Evolutionary conservation across 2,329 filamentous ascomycete species (phyloP).

Genomic region (Hypoxylon sp.): DNA sequence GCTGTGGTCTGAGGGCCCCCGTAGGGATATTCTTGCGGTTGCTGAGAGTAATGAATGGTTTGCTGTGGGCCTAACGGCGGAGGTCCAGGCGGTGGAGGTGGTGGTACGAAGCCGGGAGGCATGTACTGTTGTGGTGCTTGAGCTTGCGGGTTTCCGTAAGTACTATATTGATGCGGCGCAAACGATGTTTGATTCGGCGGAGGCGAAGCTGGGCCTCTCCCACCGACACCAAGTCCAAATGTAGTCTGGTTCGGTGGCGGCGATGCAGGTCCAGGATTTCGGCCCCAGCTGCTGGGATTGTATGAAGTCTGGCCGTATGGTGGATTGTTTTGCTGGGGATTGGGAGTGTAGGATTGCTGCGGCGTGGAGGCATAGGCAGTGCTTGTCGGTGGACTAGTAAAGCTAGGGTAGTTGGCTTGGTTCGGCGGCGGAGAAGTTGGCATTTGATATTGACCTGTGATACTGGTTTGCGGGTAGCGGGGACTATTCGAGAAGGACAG

Average conservation of each 20-base stretch:
- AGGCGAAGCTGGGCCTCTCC: constrained; percentile 63
- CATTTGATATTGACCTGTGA: constrained; percentile 69
- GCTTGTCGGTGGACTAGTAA: constrained; percentile 57
- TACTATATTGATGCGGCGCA: constrained; percentile 60
- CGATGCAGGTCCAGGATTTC: constrained; percentile 65
- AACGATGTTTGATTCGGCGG: constrained; percentile 61
- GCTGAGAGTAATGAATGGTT: constrained; percentile 66
- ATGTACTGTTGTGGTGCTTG: constrained; percentile 60
- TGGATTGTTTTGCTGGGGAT: constrained; percentile 57
- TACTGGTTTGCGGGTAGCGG: constrained; percentile 67
- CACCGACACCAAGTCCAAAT: constrained; percentile 52
- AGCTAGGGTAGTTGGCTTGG: constrained; percentile 60
- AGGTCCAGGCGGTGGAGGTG: constrained; percentile 72
- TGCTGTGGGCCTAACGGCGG: constrained; percentile 73
- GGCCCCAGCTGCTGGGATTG: constrained; percentile 70
- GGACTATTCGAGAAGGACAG: constrained; percentile 61
- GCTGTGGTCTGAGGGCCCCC: constrained; percentile 44
- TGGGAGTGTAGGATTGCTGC: constrained; percentile 51
- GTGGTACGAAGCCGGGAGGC: constrained; percentile 70
- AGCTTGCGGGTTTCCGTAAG: constrained; percentile 61
- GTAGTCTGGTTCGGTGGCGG: constrained; percentile 57
- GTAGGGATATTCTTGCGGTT: constrained; percentile 42
- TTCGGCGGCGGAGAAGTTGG: constrained; percentile 68
- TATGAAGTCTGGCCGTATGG: constrained; percentile 64
- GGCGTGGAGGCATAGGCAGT: constrained; percentile 48